Evolutionary conservation across 2,329 filamentous ascomycete genomes (phyloP), one percentile per base, ranked within the genome.

Genomic region (Lasiodiplodia sp.): DNA sequence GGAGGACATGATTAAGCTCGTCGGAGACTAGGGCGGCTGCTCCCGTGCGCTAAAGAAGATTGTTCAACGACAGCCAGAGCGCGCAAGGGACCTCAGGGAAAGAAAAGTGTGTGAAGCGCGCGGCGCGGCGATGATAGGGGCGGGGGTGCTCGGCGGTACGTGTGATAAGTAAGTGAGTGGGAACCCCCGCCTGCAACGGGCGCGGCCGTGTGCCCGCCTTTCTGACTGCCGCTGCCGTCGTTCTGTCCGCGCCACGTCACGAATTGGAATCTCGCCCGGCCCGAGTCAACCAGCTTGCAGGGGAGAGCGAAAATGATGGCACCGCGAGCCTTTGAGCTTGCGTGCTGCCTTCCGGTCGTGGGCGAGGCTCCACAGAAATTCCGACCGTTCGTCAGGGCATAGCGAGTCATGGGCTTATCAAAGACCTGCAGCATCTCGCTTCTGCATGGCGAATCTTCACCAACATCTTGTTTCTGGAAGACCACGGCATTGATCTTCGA

Each of bases 1-100:
- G 47, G 60, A 64, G 23, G 60, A 64, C 60, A 64, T 64, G 60
- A 47, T 21, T 52, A 64, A 52, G 47, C 47, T 51, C n/a, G 60
- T 49, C 60, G 25, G 60, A 21, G n/a, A 14, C 34, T 49, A 52
- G 23, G 60, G 60, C 60, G 60, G 60, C 14, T 52, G 60, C 28
- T 64, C 60, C 60, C 60, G 28, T 49, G 60, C 60, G 44, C 6
- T 47, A 23, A 23, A 2, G 2, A 34, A n/a, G 18, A 34, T 23
- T 23, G 16, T n/a, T n/a, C 12, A 25, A 23, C 47, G 23, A 38
- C 23, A 52, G 5, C 18, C 12, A 18, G 44, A 51, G 40, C 16
- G 23, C 23, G 23, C 16, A 31, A 23, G 25, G 21, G n/a, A 21
- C n/a, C n/a, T n/a, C n/a, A n/a, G n/a, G 12, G 11, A 31, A 38